Evolutionary conservation across 139 green algal species (phyloP), one percentile per base, ranked within the genome.

Genomic region (Haematococcus sp.): DNA sequence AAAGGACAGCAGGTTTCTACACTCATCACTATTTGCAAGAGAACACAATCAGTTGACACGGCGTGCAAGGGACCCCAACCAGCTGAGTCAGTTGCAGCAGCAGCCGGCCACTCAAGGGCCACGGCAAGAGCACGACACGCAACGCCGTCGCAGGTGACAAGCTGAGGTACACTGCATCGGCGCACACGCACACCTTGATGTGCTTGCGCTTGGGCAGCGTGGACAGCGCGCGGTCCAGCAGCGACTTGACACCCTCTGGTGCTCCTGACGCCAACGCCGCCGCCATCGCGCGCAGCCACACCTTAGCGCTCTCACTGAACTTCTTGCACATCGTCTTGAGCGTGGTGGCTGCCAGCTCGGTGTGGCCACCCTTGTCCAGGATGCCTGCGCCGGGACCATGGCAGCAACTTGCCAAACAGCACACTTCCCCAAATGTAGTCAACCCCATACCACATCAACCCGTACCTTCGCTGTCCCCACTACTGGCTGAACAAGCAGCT

Each of bases 121-220:
- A n/a, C n/a, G n/a, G n/a, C n/a, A n/a, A n/a, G n/a, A n/a, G n/a
- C n/a, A n/a, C n/a, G n/a, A n/a, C n/a, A n/a, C n/a, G n/a, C n/a
- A n/a, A n/a, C n/a, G n/a, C n/a, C n/a, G n/a, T n/a, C n/a, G n/a
- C n/a, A n/a, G n/a, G n/a, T n/a, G n/a, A n/a, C n/a, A n/a, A n/a
- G n/a, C n/a, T n/a, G n/a, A n/a, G n/a, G n/a, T n/a, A n/a, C n/a
- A n/a, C n/a, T 49, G 40, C 11, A 19, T 7, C 11, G 11, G 7
- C 7, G 40, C 40, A 49, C 40, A 51, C 43, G 16, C 82, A 34
- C 33, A 84, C 75, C 85, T 97, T 96, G 73, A 98, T 78, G 82
- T 99, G 95, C 84, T 99, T 97, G 71, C 87, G 89, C 44, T 86
- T 77, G 3, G 95, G 95, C 63, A 99, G 84, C 2, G 81, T 69